These are phyloP conservation scores for Cladobotryum protrusum DNA, from an alignment of 2,329 filamentous ascomycete species.

Conservation along the genomic window DNA sequence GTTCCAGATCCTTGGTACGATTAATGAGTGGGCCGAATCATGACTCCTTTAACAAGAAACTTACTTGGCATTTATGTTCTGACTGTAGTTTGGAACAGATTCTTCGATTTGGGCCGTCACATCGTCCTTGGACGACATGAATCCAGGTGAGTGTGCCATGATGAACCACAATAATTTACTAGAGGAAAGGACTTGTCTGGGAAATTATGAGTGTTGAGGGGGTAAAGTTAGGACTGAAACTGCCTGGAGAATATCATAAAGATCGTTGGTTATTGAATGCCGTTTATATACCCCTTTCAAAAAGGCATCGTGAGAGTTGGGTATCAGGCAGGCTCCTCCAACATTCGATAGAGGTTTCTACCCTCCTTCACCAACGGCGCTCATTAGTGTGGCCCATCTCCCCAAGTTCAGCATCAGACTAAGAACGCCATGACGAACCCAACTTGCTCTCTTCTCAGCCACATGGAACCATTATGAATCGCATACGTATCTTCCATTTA, in stretches of 20 bases:
- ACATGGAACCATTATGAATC: not conserved
- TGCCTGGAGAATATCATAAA: no score
- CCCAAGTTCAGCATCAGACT: conserved; percentile 5
- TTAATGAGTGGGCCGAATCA: no score
- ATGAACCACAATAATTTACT: no score
- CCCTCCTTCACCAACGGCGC: not conserved
- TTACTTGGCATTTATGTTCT: conserved; percentile 28
- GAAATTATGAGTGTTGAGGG: no score
- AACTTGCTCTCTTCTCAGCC: not conserved
- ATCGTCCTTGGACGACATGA: conserved; percentile 17
- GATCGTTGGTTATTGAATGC: no score
- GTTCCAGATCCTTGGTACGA: conserved; percentile 19
- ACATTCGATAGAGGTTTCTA: not conserved
- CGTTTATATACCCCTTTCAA: no score
- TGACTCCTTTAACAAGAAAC: not conserved
- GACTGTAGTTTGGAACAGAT: conserved; percentile 17
- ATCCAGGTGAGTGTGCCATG: conserved; percentile 6
- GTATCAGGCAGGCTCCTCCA: no score
- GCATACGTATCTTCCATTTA: no score
- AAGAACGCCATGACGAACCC: not conserved
- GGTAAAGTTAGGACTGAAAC: no score
- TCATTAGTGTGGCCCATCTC: conserved; percentile 2
- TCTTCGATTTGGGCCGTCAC: conserved; percentile 17
- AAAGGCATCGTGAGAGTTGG: no score
- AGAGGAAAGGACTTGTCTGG: no score